Conservation (phyloP, 257 asterid species). For the Paraleonurus japonicus region DNA sequence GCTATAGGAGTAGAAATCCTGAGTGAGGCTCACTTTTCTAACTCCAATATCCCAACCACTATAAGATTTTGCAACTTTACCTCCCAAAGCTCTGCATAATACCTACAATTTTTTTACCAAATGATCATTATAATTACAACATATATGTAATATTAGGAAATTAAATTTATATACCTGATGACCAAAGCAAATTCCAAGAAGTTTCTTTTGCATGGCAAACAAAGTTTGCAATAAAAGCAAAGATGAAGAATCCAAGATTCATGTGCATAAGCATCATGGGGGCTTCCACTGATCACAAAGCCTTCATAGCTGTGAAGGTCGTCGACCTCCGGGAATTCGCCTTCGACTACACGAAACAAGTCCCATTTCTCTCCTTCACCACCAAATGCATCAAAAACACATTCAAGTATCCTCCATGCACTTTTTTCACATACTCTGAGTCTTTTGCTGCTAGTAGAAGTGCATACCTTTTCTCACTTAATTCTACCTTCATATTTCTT, state of each 20-base stretch:
- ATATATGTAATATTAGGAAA: background rate
- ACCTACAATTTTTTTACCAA: slow-evolving; percentile 31
- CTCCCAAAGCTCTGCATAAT: slow-evolving; percentile 71
- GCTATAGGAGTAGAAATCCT: slow-evolving; percentile 38
- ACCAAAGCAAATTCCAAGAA: slow-evolving; percentile 79
- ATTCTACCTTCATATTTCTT: slow-evolving; percentile 30
- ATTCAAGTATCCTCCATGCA: slow-evolving; percentile 57
- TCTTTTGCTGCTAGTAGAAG: slow-evolving; percentile 54
- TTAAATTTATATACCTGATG: slow-evolving; percentile 49
- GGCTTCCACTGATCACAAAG: slow-evolving; percentile 72
- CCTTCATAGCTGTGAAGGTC: slow-evolving; percentile 51
- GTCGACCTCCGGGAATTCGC: slow-evolving; percentile 44
- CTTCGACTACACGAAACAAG: slow-evolving; percentile 54
- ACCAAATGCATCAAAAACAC: slow-evolving; percentile 53
- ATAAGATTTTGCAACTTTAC: slow-evolving; percentile 52
- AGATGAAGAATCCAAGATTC: slow-evolving; percentile 60
- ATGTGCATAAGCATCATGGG: slow-evolving; percentile 59
- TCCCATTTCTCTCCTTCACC: slow-evolving; percentile 70
- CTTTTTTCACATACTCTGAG: slow-evolving; percentile 59
- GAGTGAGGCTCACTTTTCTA: slow-evolving; percentile 45
- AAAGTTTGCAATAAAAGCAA: slow-evolving; percentile 46
- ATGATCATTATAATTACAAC: background rate
- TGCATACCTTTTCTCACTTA: slow-evolving; percentile 44
- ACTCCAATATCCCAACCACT: slow-evolving; percentile 85
- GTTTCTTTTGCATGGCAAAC: slow-evolving; percentile 54